Evolutionary conservation across 805 yeast genomes (phyloP), one percentile per base, ranked within the genome.

Genomic region (Nakazawaea pomicola): DNA sequence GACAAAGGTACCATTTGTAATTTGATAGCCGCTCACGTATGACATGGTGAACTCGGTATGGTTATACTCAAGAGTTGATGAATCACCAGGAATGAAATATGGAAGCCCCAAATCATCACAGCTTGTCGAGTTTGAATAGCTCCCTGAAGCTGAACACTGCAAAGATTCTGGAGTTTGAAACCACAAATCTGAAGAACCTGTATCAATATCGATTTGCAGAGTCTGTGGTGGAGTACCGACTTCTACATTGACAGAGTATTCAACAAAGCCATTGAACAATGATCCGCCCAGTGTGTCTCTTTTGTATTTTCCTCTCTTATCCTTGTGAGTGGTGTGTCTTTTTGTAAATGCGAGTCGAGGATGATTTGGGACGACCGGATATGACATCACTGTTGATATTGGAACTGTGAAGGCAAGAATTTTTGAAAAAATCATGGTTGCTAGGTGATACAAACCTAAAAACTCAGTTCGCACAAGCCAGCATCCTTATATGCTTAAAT

Each of bases 161-260:
- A 45, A 30, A 14, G 44, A 38, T 6, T 14, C 25, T 6, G 50
- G 35, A 19, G 47, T 44, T 27, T 46, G 46, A 20, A 61, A 54
- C 64, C 65, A 61, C 2, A 60, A 45, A 29, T 55, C 56, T 4
- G 59, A 47, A 10, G 58, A 55, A 1, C 55, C 60, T 2, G 65
- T 60, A 42, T 58, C 61, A 33, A 62, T 44, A 25, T 56, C 52
- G 14, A 55, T 52, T 10, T 43, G 40, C 6, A 56, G 38, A 11
- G 45, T 47, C 28, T 51, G 49, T 10, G 47, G 48, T 27, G 57
- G 56, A 10, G 57, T 53, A 4, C 66, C 66, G 16, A 60, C 42
- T 8, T 36, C 27, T 19, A 51, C 46, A n/a, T 32, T 23, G 7
- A 33, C 28, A 14, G 32, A 18, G 28, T 42, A 42, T 7, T 20